Base-by-base conservation (phyloP, 768 basidiomycete species). In the Terana coerulea region DNA sequence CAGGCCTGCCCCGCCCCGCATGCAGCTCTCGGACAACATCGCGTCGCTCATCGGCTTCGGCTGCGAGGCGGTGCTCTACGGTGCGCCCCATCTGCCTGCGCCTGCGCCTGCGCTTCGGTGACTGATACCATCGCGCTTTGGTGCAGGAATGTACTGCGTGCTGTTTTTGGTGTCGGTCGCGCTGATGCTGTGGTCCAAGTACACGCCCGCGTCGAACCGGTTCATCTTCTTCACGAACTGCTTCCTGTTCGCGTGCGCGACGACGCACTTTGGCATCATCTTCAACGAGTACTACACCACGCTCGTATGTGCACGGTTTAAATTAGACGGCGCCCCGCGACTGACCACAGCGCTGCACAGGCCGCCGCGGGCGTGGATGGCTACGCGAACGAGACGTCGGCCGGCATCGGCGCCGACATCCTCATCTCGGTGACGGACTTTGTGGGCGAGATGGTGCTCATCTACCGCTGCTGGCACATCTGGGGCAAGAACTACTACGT, bases 401-500 rank as follows among this genome's bases (percentile, higher is more conserved):
- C 22, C 17, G 67, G 69, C 47, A 28, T 61, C 2, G 72, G 57
- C 6, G 69, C 70, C 3, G 72, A 72, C 56, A 54, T 69, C 15
- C 53, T 74, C 30, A 64, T 73, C 47, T 69, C 70, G 1, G 44
- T 72, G 28, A 61, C 65, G 0, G 69, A 72, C 54, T 64, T 74
- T 30, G 25, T 69, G 15, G 71, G 71, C 1, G 62, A 72, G 54
- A n/a, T 65, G 29, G 53, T 67, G 41, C 65, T 74, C 30, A 54
- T 72, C 21, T 75, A 74, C 49, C 74, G 75, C 34, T 75, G 72
- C 61, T 76, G 69, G 67, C 58, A 69, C 54, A 40, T 76, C 36
- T 76, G 75, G 72, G 64, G 58, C 1, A 59, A 54, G 41, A 69
- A 64, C 34, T 64, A 65, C 49, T 66, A 61, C 50, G 35, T 75